Percentiles rank a stretch among this genome's conserved stretches.
These are phyloP conservation scores for Tilletia walkeri DNA, from an alignment of 1,284 basidiomycete genomes.

Conservation along the genomic window DNA sequence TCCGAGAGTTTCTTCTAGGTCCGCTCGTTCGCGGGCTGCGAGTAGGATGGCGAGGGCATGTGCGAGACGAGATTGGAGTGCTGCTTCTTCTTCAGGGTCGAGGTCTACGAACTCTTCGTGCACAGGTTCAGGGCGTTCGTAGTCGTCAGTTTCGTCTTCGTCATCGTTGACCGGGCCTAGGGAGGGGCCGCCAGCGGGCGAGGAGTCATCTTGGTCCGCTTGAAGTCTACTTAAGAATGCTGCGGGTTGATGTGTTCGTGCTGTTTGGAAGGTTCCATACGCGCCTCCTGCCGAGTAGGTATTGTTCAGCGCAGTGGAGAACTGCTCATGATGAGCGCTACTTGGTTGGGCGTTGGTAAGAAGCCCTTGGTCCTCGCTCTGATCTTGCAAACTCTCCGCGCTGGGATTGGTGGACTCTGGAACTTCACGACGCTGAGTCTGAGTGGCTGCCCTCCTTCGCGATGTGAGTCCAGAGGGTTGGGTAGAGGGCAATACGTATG, in stretches of 20 bases:
- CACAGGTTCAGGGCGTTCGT: neutral
- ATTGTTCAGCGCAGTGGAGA: neutral
- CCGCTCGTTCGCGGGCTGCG: constrained; percentile 35
- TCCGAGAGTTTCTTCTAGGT: constrained; percentile 45
- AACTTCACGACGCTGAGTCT: neutral
- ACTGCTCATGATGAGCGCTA: neutral
- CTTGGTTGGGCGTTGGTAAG: too few species aligned
- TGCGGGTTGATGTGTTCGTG: neutral
- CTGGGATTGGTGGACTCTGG: neutral
- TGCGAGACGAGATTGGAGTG: neutral
- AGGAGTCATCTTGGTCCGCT: too few species aligned
- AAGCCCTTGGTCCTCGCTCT: too few species aligned
- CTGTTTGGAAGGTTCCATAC: constrained; percentile 12
- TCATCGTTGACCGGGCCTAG: too few species aligned
- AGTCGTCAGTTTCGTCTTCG: too few species aligned
- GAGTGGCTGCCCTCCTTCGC: neutral
- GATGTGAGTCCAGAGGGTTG: too few species aligned
- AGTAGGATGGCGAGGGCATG: constrained; percentile 24
- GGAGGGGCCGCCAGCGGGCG: too few species aligned
- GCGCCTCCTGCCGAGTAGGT: neutral
- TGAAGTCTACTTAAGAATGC: neutral
- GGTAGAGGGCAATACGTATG: neutral
- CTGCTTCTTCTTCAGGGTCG: constrained; percentile 9
- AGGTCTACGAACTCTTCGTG: neutral
- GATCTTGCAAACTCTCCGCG: too few species aligned